Evolutionary conservation across 352 stramenopile genomes (phyloP), one percentile per base, ranked within the genome.

Genomic region (Pythium aristosporum): DNA sequence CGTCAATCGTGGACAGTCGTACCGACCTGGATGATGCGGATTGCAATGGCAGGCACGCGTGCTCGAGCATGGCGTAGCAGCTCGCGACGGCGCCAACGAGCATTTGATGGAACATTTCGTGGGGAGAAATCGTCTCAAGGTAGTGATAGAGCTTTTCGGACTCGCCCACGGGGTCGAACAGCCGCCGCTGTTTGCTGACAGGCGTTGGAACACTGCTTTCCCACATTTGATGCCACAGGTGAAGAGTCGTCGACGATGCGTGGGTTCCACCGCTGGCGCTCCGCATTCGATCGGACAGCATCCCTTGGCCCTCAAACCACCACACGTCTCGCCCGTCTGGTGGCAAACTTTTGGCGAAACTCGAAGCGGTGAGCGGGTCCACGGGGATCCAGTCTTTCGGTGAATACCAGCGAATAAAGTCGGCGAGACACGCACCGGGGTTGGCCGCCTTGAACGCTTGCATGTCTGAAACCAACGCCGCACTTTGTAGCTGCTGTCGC

Each of bases 401-500:
- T 10, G 84, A 91, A 67, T 92, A 92, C 83, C 83, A 92, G 1
- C 84, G 84, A 43, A 94, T 87, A 32, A 94, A 94, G 58, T 94
- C 86, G 6, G 79, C 79, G 5, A 94, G 67, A 34, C 76, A 91
- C 20, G 69, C 72, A 3, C 68, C 71, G 16, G 83, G 80, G 39
- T 94, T 94, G 9, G 86, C 82, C 46, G 86, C 86, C 61, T 94
- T 94, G 57, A 94, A 94, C 1, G 86, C 80, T 73, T 92, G 83
- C 86, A 94, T 94, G 47, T 92, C 86, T 5, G 86, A 92, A 0
- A 94, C 65, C 34, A 94, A 58, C 16, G 79, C 70, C 18, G 75
- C 77, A 56, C 82, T 92, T 60, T 92, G 83, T 28, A 94, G 79
- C 47, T 92, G 80, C 51, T 92, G 86, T 0, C 86, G 77, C 16